Base-by-base conservation (phyloP, 441 rosid genomes). In the Breynia disticha region DNA sequence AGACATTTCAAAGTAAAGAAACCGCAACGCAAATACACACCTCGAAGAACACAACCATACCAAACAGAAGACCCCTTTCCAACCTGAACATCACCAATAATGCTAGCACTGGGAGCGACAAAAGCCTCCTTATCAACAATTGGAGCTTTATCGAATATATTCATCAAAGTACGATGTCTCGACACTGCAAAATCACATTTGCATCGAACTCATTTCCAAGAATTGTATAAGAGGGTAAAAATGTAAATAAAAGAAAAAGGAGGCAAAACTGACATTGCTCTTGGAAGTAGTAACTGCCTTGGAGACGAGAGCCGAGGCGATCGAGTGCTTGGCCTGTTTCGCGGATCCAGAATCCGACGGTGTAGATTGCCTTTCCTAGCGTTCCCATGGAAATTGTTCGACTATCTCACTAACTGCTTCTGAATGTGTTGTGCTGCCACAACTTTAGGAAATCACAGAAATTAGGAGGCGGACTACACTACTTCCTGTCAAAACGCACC, bases 341-440 rank as follows among this genome's bases (percentile, higher is more conserved):
- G 48, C 98, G 86, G 77, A 90, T 80, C 96, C 96, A 90, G 66
- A 87, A 85, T 46, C 95, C 95, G 38, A 87, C 84, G 61, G 86
- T 72, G 84, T 87, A 85, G 49, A 85, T 70, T 44, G 95, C 96
- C 73, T 73, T 69, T 5, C 98, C 93, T 38, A 90, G 68, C 46
- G 90, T 85, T 64, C 90, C 96, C 98, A 90, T 90, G 59, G 68
- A n/a, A n/a, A n/a, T n/a, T n/a, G n/a, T n/a, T n/a, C n/a, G n/a
- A n/a, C n/a, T n/a, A n/a, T n/a, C n/a, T n/a, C n/a, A n/a, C n/a
- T n/a, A n/a, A n/a, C n/a, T n/a, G n/a, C n/a, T n/a, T n/a, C n/a
- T n/a, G n/a, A n/a, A n/a, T n/a, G n/a, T n/a, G n/a, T n/a, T n/a
- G n/a, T n/a, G n/a, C n/a, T n/a, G n/a, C n/a, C n/a, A n/a, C n/a